phyloP scores from a whole-genome alignment of 2,329 filamentous ascomycete species.

The Daldinia sp. region DNA sequence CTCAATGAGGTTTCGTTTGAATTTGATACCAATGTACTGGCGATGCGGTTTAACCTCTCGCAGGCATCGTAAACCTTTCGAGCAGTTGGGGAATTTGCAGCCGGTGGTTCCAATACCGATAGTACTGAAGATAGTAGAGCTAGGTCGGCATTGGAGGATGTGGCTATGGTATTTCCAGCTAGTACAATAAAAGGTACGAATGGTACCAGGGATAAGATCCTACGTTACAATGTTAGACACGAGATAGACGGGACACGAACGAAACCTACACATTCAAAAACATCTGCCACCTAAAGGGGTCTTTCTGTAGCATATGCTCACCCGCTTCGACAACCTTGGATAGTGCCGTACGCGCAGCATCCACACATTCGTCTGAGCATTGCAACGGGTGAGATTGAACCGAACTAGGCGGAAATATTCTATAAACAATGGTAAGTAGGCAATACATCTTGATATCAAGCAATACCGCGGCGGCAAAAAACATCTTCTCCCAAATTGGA shows the following conservation, averaged over 20 bases:
- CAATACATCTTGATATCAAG: constrained; percentile 26
- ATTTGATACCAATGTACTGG: constrained; percentile 36
- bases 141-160: constrained; percentile 36
- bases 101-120: constrained; percentile 26
- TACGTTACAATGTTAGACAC: constrained; percentile 13
- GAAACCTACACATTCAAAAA: constrained; percentile 39
- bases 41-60: constrained; percentile 37
- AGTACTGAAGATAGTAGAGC: constrained; percentile 35
- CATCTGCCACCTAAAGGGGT: constrained; percentile 20
- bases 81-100: constrained; percentile 20
- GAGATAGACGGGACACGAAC: not conserved
- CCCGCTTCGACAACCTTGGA: constrained; percentile 33
- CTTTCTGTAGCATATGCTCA: constrained; percentile 16
- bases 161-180: constrained; percentile 43
- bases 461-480: constrained; percentile 5
- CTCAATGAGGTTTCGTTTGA: constrained; percentile 5
- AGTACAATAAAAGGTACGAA: constrained; percentile 42
- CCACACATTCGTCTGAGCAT: constrained; percentile 41
- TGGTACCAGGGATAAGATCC: constrained; percentile 39
- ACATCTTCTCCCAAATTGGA: constrained; percentile 21
- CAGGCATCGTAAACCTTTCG: constrained; percentile 41
- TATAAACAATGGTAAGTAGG: constrained; percentile 30
- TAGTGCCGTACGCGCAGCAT: constrained; percentile 36
- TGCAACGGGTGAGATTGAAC: constrained; percentile 37
- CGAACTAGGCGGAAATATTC: constrained; percentile 18